Percentiles rank a stretch among this genome's conserved stretches.
Conservation (phyloP, 176 grass and related monocot genomes). For the Paspalum vaginatum region DNA sequence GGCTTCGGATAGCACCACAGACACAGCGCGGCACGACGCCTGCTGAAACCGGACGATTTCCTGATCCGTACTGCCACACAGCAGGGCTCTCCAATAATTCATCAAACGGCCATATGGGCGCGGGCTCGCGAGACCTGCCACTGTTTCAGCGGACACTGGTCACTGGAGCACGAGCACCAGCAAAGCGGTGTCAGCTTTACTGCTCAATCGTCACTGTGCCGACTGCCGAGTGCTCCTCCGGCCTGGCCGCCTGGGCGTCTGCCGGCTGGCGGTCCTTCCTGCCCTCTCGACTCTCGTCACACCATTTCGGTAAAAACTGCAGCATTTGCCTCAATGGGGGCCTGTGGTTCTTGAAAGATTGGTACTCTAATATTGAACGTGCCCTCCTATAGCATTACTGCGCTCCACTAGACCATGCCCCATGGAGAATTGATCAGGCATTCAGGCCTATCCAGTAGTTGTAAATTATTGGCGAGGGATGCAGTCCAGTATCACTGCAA, state of each 20-base stretch:
- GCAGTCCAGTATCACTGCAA: not conserved
- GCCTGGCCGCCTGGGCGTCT: not conserved
- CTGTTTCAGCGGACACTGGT: constrained; percentile 41
- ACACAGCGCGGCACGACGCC: not conserved
- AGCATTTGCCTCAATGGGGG: constrained; percentile 2
- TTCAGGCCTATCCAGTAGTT: not conserved
- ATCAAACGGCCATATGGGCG: constrained; percentile 58
- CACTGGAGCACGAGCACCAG: constrained; percentile 30
- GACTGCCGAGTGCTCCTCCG: not conserved
- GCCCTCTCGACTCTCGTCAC: not conserved
- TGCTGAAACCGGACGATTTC: constrained; percentile 26
- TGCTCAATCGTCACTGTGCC: constrained; percentile 32
- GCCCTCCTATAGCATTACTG: not conserved
- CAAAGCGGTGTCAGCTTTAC: constrained; percentile 52
- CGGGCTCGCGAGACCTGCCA: constrained; percentile 18
- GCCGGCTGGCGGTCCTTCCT: not conserved
- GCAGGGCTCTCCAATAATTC: constrained; percentile 49
- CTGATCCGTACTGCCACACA: not conserved
- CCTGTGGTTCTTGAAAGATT: constrained; percentile 20
- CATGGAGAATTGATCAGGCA: not conserved
- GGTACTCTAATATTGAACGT: constrained; percentile 4
- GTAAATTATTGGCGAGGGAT: not conserved
- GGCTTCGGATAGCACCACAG: not conserved
- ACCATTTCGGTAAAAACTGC: constrained; percentile 21
- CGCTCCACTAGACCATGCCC: constrained; percentile 21